Evolutionary conservation across 495 filamentous ascomycete genomes (phyloP).

Genomic region (Amorphotheca resinae): DNA sequence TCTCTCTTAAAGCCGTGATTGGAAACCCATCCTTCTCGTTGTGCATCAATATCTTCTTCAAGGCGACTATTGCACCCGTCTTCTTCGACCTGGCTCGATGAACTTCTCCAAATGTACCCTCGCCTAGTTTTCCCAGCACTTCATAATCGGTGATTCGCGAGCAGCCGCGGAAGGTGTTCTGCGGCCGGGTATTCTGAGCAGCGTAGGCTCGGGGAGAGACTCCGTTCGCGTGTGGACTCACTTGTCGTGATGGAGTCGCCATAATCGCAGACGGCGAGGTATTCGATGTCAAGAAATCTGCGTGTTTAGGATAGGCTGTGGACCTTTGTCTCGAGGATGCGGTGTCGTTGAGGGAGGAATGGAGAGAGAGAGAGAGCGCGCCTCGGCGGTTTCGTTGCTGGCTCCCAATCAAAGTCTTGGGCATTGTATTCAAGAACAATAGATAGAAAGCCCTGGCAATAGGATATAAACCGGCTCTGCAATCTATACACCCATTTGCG

Average conservation of each 20-base stretch:
- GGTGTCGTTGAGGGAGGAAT: too few relatives aligned
- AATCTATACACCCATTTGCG: too few relatives aligned
- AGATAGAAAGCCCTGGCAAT: not conserved
- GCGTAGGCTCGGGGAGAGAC: conserved; percentile 14
- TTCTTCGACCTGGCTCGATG: conserved; percentile 73
- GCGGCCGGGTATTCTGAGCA: conserved; percentile 7
- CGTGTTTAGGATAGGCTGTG: not conserved
- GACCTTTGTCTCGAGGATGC: too few relatives aligned
- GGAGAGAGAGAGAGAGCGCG: not conserved
- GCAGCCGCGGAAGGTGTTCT: conserved; percentile 60
- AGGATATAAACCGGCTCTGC: not conserved
- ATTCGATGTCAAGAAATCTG: not conserved
- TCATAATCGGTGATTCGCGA: conserved; percentile 83
- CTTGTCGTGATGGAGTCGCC: conserved; percentile 14
- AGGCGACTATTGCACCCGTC: conserved; percentile 59
- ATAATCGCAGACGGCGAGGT: conserved; percentile 2
- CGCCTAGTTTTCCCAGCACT: conserved; percentile 80
- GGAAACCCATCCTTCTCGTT: conserved; percentile 78
- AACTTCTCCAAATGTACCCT: conserved; percentile 97
- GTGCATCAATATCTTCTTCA: conserved; percentile 93
- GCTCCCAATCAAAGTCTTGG: conserved; percentile 1
- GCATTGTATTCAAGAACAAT: conserved; percentile 9
- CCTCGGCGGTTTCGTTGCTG: not conserved
- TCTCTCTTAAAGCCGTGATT: conserved; percentile 71
- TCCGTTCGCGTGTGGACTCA: conserved; percentile 12